phyloP scores from a whole-genome alignment of 805 yeast genomes.

The Suhomyces pyralidae region DNA sequence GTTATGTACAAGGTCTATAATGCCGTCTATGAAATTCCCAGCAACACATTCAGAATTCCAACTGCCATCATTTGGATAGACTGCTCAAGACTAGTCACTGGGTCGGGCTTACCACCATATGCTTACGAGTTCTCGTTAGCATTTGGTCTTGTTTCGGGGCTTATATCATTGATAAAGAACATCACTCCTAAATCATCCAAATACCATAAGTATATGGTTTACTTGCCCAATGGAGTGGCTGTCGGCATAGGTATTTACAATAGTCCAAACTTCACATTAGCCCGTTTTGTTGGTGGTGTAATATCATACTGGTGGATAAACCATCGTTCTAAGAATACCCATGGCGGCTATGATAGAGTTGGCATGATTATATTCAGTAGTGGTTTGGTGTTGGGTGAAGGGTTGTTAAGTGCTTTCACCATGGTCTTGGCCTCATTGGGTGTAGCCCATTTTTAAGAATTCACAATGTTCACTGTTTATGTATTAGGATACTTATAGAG shows the following conservation, averaged over 20 bases:
- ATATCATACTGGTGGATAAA: constrained; percentile 57
- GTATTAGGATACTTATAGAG: not conserved
- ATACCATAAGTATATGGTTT: constrained; percentile 44
- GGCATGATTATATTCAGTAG: constrained; percentile 83
- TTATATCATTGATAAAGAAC: constrained; percentile 63
- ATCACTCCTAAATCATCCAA: constrained; percentile 43
- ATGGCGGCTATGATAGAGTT: constrained; percentile 49
- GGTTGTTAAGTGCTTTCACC: constrained; percentile 77
- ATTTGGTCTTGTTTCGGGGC: constrained; percentile 67
- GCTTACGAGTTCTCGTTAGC: constrained; percentile 59
- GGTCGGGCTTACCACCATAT: constrained; percentile 81
- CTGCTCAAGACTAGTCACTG: constrained; percentile 89
- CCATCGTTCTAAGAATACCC: constrained; percentile 19
- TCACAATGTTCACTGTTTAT: not conserved
- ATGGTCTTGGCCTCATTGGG: constrained; percentile 72
- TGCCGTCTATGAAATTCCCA: constrained; percentile 80
- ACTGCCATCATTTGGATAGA: constrained; percentile 97
- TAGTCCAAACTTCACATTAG: constrained; percentile 88
- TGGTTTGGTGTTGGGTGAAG: constrained; percentile 93
- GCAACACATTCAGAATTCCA: constrained; percentile 77
- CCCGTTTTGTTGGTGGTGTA: constrained; percentile 87
- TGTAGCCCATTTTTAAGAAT: constrained; percentile 13
- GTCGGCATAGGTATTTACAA: constrained; percentile 96
- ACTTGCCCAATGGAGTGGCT: constrained; percentile 91
- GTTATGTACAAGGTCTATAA: constrained; percentile 82